These are phyloP conservation scores for Neckera pumila DNA, from an alignment of 225 moss, liverwort and hornwort genomes.

Conservation along the genomic window DNA sequence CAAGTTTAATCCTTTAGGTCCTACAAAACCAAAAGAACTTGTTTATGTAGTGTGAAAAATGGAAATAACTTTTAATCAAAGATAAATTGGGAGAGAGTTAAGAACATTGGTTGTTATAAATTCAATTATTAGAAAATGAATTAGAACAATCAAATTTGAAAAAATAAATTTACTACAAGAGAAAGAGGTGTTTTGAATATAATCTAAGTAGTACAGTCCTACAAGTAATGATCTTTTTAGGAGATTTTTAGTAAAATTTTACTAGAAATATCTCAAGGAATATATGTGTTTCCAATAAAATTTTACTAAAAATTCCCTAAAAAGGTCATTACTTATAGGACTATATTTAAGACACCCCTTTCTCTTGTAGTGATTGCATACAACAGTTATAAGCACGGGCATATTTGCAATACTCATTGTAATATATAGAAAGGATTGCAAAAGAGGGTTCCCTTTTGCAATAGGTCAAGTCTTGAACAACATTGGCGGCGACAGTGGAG, in stretches of 20 bases:
- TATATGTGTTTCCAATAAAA: no score
- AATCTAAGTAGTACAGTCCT: no score
- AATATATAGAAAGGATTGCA: background rate
- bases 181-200: no score
- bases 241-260: no score
- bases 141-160: background rate
- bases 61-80: background rate
- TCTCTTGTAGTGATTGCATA: no score
- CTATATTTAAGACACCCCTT: no score
- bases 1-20: background rate
- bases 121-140: background rate
- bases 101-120: background rate
- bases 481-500: fast-evolving
- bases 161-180: no score
- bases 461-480: background rate
- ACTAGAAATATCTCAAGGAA: no score
- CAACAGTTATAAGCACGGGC: background rate
- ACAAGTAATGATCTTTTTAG: no score
- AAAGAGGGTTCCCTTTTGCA: background rate
- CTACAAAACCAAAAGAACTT: background rate
- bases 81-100: fast-evolving
- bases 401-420: background rate
- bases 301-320: no score
- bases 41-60: background rate
- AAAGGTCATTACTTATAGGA: no score